A percentile compares a stretch with the other conserved stretches of the same genome.
phyloP scores from a whole-genome alignment of 345 rosid genomes.

The Lumnitzera racemosa region DNA sequence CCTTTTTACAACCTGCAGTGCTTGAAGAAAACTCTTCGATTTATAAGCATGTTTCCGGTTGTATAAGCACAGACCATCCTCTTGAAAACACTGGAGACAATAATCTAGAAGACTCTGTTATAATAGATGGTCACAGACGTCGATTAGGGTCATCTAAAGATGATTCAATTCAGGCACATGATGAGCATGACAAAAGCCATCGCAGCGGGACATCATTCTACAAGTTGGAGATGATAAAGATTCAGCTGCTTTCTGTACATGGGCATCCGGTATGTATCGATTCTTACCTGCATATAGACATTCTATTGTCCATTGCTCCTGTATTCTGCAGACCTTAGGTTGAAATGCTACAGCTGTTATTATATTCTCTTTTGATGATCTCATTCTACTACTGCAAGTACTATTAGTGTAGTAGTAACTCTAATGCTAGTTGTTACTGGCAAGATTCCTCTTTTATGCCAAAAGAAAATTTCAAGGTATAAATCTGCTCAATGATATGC shows the following conservation, averaged over 20 bases:
- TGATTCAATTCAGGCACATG: conserved; percentile 24
- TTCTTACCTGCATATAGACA: conserved; percentile 2
- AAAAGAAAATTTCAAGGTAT: no score
- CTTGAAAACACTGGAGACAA: conserved; percentile 22
- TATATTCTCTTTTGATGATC: no score
- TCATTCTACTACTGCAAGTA: no score
- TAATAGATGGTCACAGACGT: conserved; percentile 32
- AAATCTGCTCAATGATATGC: no score
- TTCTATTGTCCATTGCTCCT: background rate
- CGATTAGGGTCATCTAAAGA: conserved; percentile 25
- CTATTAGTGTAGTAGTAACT: no score
- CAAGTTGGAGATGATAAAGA: conserved; percentile 76
- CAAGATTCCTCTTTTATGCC: no score
- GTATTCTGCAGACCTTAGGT: no score
- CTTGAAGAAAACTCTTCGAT: conserved; percentile 68
- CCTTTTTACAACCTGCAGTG: conserved; percentile 66
- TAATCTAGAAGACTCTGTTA: conserved; percentile 29
- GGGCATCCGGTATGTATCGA: conserved; percentile 57
- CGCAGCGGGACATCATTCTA: conserved; percentile 52
- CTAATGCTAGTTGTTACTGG: no score
- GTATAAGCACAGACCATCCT: conserved; percentile 20
- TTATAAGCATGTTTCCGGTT: conserved; percentile 45
- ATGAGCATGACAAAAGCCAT: conserved; percentile 27
- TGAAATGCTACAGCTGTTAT: no score
- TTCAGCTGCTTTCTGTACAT: conserved; percentile 70